Evolutionary conservation across 2,329 filamentous ascomycete species (phyloP), one percentile per base, ranked within the genome.

Genomic region (Ophiostoma novo-ulmi): DNA sequence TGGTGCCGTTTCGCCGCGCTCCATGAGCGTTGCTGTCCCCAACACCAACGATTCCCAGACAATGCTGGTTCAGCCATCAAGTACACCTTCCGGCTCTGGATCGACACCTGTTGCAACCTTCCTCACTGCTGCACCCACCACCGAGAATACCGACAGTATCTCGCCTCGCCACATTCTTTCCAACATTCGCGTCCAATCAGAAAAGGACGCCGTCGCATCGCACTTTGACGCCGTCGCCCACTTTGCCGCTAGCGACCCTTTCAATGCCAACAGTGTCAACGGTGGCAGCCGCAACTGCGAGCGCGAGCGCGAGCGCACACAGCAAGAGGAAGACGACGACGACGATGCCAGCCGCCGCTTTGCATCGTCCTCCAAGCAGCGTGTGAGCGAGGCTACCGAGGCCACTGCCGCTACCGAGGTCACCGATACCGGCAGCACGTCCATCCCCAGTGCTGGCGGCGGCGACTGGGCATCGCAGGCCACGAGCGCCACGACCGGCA

Each of bases 401-500:
- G 63, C 35, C 36, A 67, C 64, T 5, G 64, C 38, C 10, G 64
- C 64, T 3, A 89, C 87, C 76, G 87, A 89, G 75, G 86, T 85
- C 3, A 89, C 87, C 0, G 87, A 89, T 70, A 85, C 84, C 70
- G 85, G 84, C 64, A 87, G 87, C 77, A 82, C 80, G 63, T 86
- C 85, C 8, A 83, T 81, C 1, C 84, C 83, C 0, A 82, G 81
- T 67, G 82, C 83, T 26, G 26, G 26, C 0, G 86, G 84, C 35
- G 63, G 63, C 11, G 87, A 89, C 74, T 89, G 87, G 85, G 84
- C 85, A 2, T 88, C 85, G 4, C 87, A 89, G 74, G 85, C 84
- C 5, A 89, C 87, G 17, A 88, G 86, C 74, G 87, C 86, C 10
- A 87, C 87, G 1, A 89, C 87, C 1, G 84, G 86, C 68, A 88